phyloP scores from a whole-genome alignment of 2,329 filamentous ascomycete genomes.

The Fusarium luffae region DNA sequence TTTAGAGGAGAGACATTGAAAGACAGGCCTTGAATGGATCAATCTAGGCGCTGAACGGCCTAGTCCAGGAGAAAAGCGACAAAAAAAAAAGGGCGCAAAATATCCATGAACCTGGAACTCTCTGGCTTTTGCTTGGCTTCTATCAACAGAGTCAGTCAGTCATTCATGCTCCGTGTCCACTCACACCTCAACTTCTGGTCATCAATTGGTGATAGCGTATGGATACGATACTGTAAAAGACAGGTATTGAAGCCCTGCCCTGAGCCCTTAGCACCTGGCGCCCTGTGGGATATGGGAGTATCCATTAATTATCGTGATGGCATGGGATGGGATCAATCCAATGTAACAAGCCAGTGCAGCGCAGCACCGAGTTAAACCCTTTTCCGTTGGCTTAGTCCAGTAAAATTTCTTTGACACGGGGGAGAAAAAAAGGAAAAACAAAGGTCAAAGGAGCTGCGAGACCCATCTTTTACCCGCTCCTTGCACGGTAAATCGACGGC shows the following conservation, averaged over 20 bases:
- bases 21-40: constrained; percentile 31
- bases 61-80: constrained; percentile 20
- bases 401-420: constrained; percentile 39
- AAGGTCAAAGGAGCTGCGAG: neutral
- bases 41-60: constrained; percentile 37
- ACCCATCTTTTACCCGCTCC: constrained; percentile 46
- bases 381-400: constrained; percentile 32
- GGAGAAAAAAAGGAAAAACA: constrained; percentile 9
- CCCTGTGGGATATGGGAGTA: constrained; percentile 20
- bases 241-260: constrained; percentile 31
- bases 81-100: constrained; percentile 32
- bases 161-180: constrained; percentile 22
- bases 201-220: constrained; percentile 25
- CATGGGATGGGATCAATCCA: neutral
- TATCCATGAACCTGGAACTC: constrained; percentile 5
- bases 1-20: neutral
- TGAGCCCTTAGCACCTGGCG: constrained; percentile 36
- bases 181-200: constrained; percentile 22
- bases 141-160: constrained; percentile 15
- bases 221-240: neutral
- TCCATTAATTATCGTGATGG: neutral
- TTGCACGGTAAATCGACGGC: constrained; percentile 39
- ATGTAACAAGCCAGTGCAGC: constrained; percentile 32
- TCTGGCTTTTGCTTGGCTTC: constrained; percentile 14
- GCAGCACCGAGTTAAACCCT: constrained; percentile 22